Conservation (phyloP, 2,329 filamentous ascomycete species). For the Fusarium sambucinum region DNA sequence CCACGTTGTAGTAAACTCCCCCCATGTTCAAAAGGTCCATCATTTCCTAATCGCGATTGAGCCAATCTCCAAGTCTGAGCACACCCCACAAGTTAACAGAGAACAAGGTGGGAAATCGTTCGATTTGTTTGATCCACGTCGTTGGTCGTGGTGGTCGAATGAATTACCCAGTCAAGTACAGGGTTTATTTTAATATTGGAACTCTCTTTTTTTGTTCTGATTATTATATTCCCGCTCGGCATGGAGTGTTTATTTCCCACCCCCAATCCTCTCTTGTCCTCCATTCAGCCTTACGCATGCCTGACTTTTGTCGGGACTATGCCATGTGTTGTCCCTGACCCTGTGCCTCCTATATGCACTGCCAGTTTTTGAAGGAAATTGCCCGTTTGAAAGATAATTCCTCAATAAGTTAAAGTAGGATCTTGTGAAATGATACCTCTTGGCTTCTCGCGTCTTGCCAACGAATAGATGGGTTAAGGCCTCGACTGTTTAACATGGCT, state of each 20-base stretch:
- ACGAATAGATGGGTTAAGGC: slow-evolving; percentile 17
- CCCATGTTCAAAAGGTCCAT: slow-evolving; percentile 15
- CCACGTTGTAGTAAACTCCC: neutral
- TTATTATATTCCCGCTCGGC: neutral
- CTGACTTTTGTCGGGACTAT: slow-evolving; percentile 38
- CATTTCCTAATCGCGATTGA: slow-evolving; percentile 23
- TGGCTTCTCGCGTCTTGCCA: neutral
- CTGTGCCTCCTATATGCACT: slow-evolving; percentile 20
- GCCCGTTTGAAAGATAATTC: slow-evolving; percentile 15
- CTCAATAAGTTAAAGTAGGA: neutral
- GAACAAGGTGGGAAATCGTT: slow-evolving; percentile 38
- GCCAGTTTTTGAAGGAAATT: slow-evolving; percentile 6
- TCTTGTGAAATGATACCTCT: neutral
- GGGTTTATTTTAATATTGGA: neutral
- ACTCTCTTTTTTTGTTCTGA: neutral
- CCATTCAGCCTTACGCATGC: slow-evolving; percentile 38
- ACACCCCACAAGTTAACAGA: slow-evolving; percentile 12
- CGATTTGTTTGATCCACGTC: slow-evolving; percentile 21
- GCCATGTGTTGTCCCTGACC: slow-evolving; percentile 23
- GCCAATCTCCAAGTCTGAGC: slow-evolving; percentile 6
- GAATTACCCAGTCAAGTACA: neutral
- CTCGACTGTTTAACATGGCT: slow-evolving; percentile 24
- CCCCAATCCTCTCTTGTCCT: neutral
- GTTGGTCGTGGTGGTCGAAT: neutral
- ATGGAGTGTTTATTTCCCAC: neutral